Percentiles rank a stretch among this genome's conserved stretches.
phyloP scores from a whole-genome alignment of 1,284 basidiomycete species.

The Microbotryomycetes sp. region DNA sequence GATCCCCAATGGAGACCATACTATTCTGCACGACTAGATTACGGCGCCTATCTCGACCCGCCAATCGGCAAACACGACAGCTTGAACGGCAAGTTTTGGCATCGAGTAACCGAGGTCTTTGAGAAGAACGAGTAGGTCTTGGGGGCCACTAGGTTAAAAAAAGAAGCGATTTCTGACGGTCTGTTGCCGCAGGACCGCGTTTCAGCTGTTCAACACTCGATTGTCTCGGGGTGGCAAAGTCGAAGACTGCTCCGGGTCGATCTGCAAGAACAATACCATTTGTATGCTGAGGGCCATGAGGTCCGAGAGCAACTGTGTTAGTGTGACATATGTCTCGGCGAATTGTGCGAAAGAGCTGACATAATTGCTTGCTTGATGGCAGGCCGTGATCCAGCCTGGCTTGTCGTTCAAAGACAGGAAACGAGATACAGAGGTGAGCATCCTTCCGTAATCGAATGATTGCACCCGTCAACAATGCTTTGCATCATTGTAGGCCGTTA shows the following conservation, averaged over 20 bases:
- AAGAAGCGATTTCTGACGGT: not conserved
- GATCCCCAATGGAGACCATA: conserved; percentile 51
- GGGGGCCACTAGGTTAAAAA: no score
- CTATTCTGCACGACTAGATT: conserved; percentile 53
- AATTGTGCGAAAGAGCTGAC: not conserved
- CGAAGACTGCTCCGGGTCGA: conserved; percentile 14
- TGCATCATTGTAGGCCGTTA: conserved; percentile 11
- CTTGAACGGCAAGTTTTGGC: conserved; percentile 53
- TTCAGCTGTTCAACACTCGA: conserved; percentile 25
- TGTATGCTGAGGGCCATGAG: conserved; percentile 29
- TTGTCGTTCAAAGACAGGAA: conserved; percentile 30
- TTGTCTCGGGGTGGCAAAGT: conserved; percentile 24
- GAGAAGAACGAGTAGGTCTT: conserved; percentile 49
- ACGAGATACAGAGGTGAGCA: conserved; percentile 25
- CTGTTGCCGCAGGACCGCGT: conserved; percentile 7
- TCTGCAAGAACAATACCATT: conserved; percentile 28
- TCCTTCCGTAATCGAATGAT: no score
- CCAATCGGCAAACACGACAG: conserved; percentile 22
- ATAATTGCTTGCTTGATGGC: not conserved
- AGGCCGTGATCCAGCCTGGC: conserved; percentile 26
- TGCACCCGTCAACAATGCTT: no score
- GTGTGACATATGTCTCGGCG: not conserved
- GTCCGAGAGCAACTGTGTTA: conserved; percentile 28
- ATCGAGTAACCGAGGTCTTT: conserved; percentile 53
- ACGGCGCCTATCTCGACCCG: conserved; percentile 24